Evolutionary conservation across 2,329 filamentous ascomycete genomes (phyloP), one percentile per base, ranked within the genome.

Genomic region (Lecanicillium sp.): DNA sequence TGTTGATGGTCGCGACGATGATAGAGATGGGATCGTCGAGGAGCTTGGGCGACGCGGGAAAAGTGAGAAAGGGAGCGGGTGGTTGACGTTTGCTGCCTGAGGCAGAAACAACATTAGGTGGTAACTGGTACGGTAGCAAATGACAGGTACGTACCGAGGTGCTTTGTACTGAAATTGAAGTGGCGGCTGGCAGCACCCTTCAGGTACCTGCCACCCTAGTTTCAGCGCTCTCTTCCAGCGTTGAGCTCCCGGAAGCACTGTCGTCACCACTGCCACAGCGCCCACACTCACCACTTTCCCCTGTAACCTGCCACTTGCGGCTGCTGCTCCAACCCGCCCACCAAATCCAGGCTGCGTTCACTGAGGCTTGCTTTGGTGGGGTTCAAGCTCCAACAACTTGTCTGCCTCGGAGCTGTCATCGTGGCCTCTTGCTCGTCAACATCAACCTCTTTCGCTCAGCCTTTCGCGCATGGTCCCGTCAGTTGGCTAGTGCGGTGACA

Each of bases 351-450:
- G n/a, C n/a, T n/a, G n/a, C n/a, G n/a, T 33, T 29, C 9, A 12
- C 14, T 21, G 5, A 8, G 42, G 43, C 30, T 45, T 26, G 11
- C 36, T 39, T 32, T 49, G 46, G 46, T 49, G 46, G 46, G 46
- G 46, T 47, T 37, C 14, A 37, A 49, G 46, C 46, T 49, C 39
- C 46, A 42, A 43, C 39, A 36, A 37, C 26, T 39, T 49, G 30
- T 32, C 21, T 26, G 23, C 15, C 33, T 36, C 41, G 21, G 41
- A 49, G 41, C 40, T 44, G 40, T 39, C 40, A 49, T 44, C 48
- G 48, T 49, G 48, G 48, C 48, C 48, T 49, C 36, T 39, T 35
- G 48, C 48, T 15, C 21, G 24, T 30, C 47, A 43, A 49, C 40
- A 26, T 33, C 20, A 38, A 38, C 33, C 9, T 38, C 20, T 39